Conservation (phyloP, 805 yeast species). For the Saccharomyces jurei region DNA sequence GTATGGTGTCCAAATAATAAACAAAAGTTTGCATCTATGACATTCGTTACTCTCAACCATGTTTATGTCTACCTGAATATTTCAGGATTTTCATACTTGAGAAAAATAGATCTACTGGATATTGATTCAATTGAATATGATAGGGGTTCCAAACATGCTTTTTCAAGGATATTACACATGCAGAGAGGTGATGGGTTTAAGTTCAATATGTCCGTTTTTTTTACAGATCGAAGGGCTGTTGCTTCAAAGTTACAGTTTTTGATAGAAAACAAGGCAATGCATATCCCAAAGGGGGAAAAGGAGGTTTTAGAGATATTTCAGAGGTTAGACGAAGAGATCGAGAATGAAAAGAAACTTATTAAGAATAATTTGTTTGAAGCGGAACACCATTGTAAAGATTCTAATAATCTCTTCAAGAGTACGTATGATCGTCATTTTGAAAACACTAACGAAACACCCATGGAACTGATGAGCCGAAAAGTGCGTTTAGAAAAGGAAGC, state of each 20-base stretch:
- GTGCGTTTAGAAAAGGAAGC: neutral
- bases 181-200: conserved; percentile 43
- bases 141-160: conserved; percentile 3
- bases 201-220: conserved; percentile 39
- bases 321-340: conserved; percentile 2
- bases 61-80: conserved; percentile 59
- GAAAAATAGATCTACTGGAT: conserved; percentile 38
- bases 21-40: conserved; percentile 65
- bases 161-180: conserved; percentile 2
- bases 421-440: neutral
- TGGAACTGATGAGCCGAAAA: neutral
- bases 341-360: conserved; percentile 2
- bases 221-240: conserved; percentile 51
- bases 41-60: conserved; percentile 51
- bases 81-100: conserved; percentile 61
- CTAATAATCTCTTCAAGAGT: neutral
- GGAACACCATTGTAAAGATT: neutral
- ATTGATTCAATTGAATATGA: conserved; percentile 45
- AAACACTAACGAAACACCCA: neutral
- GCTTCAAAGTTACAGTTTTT: conserved; percentile 51
- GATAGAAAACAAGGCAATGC: conserved; percentile 41
- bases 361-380: neutral
- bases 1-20: conserved; percentile 59
- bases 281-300: conserved; percentile 32
- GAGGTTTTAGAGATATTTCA: conserved; percentile 19